These are phyloP conservation scores for Epichloe uncinata DNA, from an alignment of 2,329 filamentous ascomycete genomes.

Conservation along the genomic window DNA sequence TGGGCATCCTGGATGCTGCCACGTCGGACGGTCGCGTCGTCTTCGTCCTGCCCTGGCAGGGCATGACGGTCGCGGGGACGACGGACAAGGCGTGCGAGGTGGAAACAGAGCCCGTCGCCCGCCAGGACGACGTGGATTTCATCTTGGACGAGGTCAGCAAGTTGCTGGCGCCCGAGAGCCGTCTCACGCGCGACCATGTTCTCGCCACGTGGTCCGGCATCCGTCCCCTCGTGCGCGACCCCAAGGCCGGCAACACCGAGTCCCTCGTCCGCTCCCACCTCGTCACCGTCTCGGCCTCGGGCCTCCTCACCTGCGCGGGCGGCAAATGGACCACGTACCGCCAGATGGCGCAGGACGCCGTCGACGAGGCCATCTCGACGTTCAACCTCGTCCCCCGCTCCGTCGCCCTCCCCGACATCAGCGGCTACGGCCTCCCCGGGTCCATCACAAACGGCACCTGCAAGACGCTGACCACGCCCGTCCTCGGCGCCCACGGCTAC, in stretches of 20 bases:
- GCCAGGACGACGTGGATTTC: conserved; percentile 68
- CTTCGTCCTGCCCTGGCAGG: conserved; percentile 80
- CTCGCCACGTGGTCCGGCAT: conserved; percentile 73
- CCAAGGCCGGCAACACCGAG: conserved; percentile 69
- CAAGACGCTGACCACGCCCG: conserved; percentile 59
- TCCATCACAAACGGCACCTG: conserved; percentile 52
- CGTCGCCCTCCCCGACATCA: conserved; percentile 47
- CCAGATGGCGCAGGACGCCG: conserved; percentile 77
- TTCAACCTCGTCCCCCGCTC: conserved; percentile 46
- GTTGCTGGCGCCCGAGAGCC: conserved; percentile 63
- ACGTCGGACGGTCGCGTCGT: conserved; percentile 80
- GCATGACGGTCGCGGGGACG: conserved; percentile 73
- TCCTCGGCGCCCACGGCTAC: conserved; percentile 66
- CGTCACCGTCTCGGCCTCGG: conserved; percentile 59
- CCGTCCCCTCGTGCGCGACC: conserved; percentile 67
- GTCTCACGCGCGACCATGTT: conserved; percentile 60
- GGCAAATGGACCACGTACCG: conserved; percentile 86
- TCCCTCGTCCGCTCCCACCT: conserved; percentile 74
- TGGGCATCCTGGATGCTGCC: conserved; percentile 69
- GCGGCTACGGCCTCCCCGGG: conserved; percentile 40
- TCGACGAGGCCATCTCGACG: conserved; percentile 60
- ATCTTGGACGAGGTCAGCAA: conserved; percentile 67
- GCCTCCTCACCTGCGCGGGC: conserved; percentile 67
- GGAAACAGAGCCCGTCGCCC: conserved; percentile 55
- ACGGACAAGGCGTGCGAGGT: conserved; percentile 64